Conservation (phyloP, 2,329 filamentous ascomycete genomes). For the Fusarium sp. region DNA sequence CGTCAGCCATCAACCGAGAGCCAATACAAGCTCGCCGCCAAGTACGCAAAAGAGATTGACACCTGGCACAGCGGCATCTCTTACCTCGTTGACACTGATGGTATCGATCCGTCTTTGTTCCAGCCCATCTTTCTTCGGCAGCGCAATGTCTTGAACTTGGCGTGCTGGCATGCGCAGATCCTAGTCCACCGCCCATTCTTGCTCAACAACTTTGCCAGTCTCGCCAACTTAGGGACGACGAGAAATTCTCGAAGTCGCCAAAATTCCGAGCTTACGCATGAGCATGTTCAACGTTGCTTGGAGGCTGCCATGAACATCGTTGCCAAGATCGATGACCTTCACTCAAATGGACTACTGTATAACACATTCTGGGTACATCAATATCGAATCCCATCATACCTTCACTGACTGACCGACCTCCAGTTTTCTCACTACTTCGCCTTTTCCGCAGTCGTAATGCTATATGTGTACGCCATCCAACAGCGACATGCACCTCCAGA, state of each 20-base stretch:
- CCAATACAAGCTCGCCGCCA: slow-evolving; percentile 44
- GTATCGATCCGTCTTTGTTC: slow-evolving; percentile 48
- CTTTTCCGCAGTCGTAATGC: slow-evolving; percentile 58
- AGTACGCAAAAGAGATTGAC: slow-evolving; percentile 47
- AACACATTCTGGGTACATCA: slow-evolving; percentile 18
- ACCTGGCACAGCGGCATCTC: slow-evolving; percentile 51
- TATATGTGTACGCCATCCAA: slow-evolving; percentile 60
- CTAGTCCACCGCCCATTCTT: slow-evolving; percentile 55
- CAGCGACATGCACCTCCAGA: slow-evolving; percentile 44
- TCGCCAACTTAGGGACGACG: slow-evolving; percentile 9
- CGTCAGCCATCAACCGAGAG: slow-evolving; percentile 42
- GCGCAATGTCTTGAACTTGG: slow-evolving; percentile 54
- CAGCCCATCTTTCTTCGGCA: slow-evolving; percentile 56
- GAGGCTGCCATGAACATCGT: slow-evolving; percentile 56
- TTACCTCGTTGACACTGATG: slow-evolving; percentile 54
- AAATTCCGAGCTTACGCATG: slow-evolving; percentile 29
- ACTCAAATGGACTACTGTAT: slow-evolving; percentile 13
- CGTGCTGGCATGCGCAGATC: slow-evolving; percentile 58
- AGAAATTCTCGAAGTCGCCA: slow-evolving; percentile 37
- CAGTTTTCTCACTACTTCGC: slow-evolving; percentile 57
- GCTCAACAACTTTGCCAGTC: slow-evolving; percentile 49
- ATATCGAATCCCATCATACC: background rate
- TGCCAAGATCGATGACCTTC: slow-evolving; percentile 49
- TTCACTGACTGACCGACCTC: too few species aligned
- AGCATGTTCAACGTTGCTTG: slow-evolving; percentile 49